Percentiles rank a stretch among this genome's conserved stretches.
Evolutionary conservation across 495 filamentous ascomycete species (phyloP).

Genomic region (Aspergillus asperescens): DNA sequence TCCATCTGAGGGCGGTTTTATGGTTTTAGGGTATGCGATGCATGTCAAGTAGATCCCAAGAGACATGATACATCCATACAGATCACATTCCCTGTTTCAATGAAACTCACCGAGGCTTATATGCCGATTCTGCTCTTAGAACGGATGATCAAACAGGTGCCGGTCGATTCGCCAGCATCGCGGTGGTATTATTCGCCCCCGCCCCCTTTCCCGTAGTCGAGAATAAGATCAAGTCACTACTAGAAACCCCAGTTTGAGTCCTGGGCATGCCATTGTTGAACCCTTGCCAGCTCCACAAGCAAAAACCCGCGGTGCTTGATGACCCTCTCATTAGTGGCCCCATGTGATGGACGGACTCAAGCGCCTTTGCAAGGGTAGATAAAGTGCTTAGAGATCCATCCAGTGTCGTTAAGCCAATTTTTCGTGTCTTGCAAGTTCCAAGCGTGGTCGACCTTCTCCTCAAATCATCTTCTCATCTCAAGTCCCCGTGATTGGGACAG

Average conservation of each 20-base stretch:
- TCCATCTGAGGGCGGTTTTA: neutral
- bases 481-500: neutral
- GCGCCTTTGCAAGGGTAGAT: conserved; percentile 11
- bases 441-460: too few species aligned
- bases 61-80: too few species aligned
- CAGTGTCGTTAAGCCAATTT: neutral
- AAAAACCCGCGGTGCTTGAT: conserved; percentile 18
- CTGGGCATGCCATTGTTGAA: too few species aligned
- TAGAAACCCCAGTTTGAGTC: too few species aligned
- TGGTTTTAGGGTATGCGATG: neutral
- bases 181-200: too few species aligned
- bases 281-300: conserved; percentile 11
- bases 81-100: neutral
- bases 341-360: conserved; percentile 17
- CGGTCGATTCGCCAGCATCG: too few species aligned
- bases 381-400: conserved; percentile 11
- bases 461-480: neutral
- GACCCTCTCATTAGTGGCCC: conserved; percentile 2
- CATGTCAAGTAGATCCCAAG: too few species aligned
- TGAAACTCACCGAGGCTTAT: neutral
- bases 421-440: neutral
- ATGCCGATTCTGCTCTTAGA: too few species aligned
- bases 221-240: neutral
- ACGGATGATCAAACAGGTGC: too few species aligned
- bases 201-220: neutral